Evolutionary conservation across 371 early-diverging fungal species (phyloP).

Genomic region (Mortierella sp.): DNA sequence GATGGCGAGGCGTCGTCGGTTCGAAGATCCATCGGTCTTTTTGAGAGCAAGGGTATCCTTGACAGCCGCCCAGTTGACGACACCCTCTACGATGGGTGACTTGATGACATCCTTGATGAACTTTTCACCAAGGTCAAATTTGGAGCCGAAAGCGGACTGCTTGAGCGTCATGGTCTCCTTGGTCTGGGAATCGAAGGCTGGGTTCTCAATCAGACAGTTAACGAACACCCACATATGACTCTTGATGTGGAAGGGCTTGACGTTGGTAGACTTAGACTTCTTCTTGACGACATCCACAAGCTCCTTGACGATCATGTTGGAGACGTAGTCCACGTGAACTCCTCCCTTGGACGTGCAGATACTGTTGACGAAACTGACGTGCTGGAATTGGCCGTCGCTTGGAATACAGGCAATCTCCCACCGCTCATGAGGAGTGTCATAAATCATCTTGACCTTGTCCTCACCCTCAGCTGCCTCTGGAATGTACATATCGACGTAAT

Average conservation of each 20-base stretch:
- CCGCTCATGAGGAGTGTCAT: slow-evolving; percentile 82
- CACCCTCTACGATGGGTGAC: slow-evolving; percentile 90
- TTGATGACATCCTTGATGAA: slow-evolving; percentile 88
- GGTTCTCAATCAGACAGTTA: slow-evolving; percentile 98
- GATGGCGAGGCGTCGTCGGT: slow-evolving; percentile 79
- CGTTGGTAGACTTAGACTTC: slow-evolving; percentile 85
- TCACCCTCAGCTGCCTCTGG: slow-evolving; percentile 58
- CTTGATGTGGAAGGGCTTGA: slow-evolving; percentile 94
- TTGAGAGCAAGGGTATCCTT: slow-evolving; percentile 92
- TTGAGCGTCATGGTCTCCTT: slow-evolving; percentile 98
- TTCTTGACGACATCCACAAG: slow-evolving; percentile 85
- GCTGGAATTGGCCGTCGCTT: slow-evolving; percentile 98
- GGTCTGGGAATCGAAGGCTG: slow-evolving; percentile 99
- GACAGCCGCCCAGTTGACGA: slow-evolving; percentile 84
- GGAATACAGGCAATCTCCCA: slow-evolving; percentile 98
- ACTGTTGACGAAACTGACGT: slow-evolving; percentile 98
- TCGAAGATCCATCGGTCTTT: slow-evolving; percentile 94
- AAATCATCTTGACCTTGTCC: slow-evolving; percentile 67
- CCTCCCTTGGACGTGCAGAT: slow-evolving; percentile 99
- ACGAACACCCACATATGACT: slow-evolving; percentile 96
- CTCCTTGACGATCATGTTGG: slow-evolving; percentile 90
- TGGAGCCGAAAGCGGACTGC: slow-evolving; percentile 89
- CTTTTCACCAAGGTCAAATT: slow-evolving; percentile 82
- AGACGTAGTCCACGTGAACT: slow-evolving; percentile 93
- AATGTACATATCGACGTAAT: slow-evolving; percentile 93